Evolutionary conservation across 2,329 filamentous ascomycete species (phyloP).

Genomic region (Leptographium lundbergii): DNA sequence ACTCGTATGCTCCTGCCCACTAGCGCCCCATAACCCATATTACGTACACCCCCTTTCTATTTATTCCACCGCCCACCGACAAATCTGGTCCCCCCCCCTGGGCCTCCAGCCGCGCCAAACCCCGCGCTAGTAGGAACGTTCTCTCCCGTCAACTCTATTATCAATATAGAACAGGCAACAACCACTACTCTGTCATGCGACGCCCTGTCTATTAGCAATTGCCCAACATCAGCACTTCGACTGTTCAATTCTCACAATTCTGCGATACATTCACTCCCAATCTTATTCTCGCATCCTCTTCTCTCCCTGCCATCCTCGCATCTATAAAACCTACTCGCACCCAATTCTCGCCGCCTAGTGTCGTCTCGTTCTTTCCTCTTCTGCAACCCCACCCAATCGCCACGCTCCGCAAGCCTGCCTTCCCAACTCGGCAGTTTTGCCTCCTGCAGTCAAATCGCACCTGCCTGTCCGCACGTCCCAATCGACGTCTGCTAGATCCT

Average conservation of each 20-base stretch:
- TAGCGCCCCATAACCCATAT: background rate
- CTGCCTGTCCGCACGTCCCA: background rate
- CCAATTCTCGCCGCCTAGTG: background rate
- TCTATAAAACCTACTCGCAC: background rate
- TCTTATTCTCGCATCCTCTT: background rate
- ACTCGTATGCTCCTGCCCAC: background rate
- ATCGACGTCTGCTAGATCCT: background rate
- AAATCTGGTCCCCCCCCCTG: background rate
- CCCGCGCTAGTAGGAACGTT: conserved; percentile 9
- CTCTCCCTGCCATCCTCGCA: background rate
- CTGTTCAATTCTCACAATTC: background rate
- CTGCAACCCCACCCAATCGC: conserved; percentile 4
- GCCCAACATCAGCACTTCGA: conserved; percentile 2
- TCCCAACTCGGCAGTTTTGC: conserved; percentile 8
- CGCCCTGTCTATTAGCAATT: conserved; percentile 6
- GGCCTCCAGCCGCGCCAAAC: conserved; percentile 6
- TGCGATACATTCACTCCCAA: background rate
- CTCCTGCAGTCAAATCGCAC: background rate
- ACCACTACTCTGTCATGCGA: conserved; percentile 10
- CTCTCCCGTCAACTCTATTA: conserved; percentile 10
- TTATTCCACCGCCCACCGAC: background rate
- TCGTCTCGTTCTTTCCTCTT: background rate
- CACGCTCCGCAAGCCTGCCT: conserved; percentile 8
- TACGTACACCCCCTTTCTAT: conserved; percentile 5
- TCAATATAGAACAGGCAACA: conserved; percentile 12